Evolutionary conservation across 1,139 yeast genomes (phyloP), one percentile per base, ranked within the genome.

Genomic region (Sugiyamaella paludigena): DNA sequence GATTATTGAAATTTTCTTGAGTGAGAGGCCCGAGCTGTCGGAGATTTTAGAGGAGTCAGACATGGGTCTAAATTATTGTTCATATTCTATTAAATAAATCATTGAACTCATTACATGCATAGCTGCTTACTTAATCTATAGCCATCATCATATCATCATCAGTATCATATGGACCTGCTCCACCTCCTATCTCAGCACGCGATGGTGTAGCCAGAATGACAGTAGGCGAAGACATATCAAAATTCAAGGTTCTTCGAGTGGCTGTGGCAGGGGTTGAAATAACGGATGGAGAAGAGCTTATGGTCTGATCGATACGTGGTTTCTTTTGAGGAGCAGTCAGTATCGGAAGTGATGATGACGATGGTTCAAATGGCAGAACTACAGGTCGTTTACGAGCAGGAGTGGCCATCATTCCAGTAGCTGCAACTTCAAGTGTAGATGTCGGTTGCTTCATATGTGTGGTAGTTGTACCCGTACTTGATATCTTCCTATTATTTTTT

Each of bases 361-460:
- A 36, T 9, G 12, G 2, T 11, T 8, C 48, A 40, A 5, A 32
- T 12, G 53, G 53, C 6, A 45, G 36, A 13, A 28, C 30, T 4
- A 50, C 26, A 9, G 50, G 30, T 5, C 54, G 45, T 32, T 46
- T 51, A 13, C 39, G 41, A 11, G 52, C 39, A 8, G 54, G 54
- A 8, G 54, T 50, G 10, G 52, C 48, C 16, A 29, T n/a, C 7
- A 48, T 33, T 15, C 53, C 53, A 15, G 41, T 28, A 1, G 42
- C 49, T 11, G 50, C 43, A 13, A 43, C 51, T 26, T 39, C 46
- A 12, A 44, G 43, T 13, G 44, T 38, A 11, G 50, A 43, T 2
- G 48, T 26, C 8, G 40, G 9, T 28, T 43, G 36, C n/a, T 24
- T 32, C 28, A 33, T 42, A 26, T 28, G 33, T 12, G 39, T 35